Evolutionary conservation across 441 rosid species (phyloP).

Genomic region (Arabidopsis lyrata): DNA sequence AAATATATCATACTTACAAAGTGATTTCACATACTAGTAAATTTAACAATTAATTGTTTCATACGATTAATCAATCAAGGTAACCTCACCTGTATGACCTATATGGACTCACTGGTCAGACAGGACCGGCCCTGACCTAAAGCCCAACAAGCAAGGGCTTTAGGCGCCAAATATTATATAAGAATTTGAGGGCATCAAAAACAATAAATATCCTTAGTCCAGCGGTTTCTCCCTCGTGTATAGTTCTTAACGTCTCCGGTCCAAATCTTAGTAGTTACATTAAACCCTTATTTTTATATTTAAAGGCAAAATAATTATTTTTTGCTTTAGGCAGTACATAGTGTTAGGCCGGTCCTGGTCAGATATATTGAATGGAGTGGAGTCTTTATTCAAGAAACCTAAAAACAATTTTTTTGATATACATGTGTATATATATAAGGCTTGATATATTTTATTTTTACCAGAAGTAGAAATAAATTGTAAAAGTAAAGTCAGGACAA

Average conservation of each 20-base stretch:
- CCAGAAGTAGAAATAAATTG: background rate
- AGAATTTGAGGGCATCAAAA: too few species aligned
- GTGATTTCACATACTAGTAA: background rate
- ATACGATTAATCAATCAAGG: background rate
- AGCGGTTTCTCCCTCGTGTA: too few species aligned
- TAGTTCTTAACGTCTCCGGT: too few species aligned
- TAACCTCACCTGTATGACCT: conserved; percentile 8
- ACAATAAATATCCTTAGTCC: too few species aligned
- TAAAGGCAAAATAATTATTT: too few species aligned
- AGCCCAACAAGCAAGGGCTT: too few species aligned
- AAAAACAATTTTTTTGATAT: background rate
- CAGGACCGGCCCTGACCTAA: too few species aligned
- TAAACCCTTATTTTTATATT: too few species aligned
- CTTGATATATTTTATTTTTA: background rate
- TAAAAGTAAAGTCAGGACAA: conserved; percentile 16
- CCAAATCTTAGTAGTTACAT: too few species aligned
- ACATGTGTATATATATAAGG: background rate
- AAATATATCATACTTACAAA: background rate
- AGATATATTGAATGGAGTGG: background rate
- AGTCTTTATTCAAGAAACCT: conserved; percentile 3
- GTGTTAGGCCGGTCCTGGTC: too few species aligned
- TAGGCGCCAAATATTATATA: too few species aligned
- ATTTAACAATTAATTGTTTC: background rate
- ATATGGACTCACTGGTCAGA: background rate
- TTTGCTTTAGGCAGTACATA: too few species aligned